Evolutionary conservation across 495 filamentous ascomycete species (phyloP).

Genomic region (Penicillium ucsense): DNA sequence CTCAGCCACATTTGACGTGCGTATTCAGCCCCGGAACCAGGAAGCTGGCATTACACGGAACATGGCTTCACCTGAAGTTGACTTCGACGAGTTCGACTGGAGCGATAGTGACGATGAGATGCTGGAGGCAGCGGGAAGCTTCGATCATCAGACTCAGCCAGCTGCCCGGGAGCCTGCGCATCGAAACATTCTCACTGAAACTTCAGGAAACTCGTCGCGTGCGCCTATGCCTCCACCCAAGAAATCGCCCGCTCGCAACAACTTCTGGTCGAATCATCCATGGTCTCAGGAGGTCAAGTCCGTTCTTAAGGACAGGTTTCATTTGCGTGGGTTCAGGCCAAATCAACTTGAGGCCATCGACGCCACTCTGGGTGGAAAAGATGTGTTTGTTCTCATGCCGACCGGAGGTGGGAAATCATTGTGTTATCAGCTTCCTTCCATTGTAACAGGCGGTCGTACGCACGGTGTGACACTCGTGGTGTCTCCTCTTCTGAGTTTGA

Average conservation of each 20-base stretch:
- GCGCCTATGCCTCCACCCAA: constrained; percentile 20
- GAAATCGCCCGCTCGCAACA: constrained; percentile 24
- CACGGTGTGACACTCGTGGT: constrained; percentile 84
- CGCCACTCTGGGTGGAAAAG: constrained; percentile 74
- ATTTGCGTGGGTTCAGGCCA: constrained; percentile 73
- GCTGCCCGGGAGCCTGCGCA: constrained; percentile 14
- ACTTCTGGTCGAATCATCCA: constrained; percentile 38
- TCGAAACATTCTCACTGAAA: constrained; percentile 45
- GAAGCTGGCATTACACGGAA: constrained; percentile 36
- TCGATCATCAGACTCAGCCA: constrained; percentile 38
- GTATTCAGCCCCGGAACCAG: constrained; percentile 1
- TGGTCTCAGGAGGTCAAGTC: constrained; percentile 84
- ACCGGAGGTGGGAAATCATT: constrained; percentile 95
- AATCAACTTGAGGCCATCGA: constrained; percentile 96
- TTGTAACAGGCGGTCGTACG: constrained; percentile 72
- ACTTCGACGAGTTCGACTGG: constrained; percentile 54
- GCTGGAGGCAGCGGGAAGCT: constrained; percentile 48
- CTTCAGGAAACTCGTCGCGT: constrained; percentile 39
- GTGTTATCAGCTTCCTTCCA: constrained; percentile 89
- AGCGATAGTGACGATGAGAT: constrained; percentile 62
- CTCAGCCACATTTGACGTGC: neutral
- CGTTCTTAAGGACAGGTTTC: constrained; percentile 69
- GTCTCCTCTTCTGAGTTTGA: constrained; percentile 88
- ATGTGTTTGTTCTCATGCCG: constrained; percentile 93
- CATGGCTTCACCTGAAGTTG: constrained; percentile 34